Percentiles rank a stretch among this genome's conserved stretches.
Evolutionary conservation across 768 basidiomycete genomes (phyloP).

Genomic region (Infundibulicybe gibba): DNA sequence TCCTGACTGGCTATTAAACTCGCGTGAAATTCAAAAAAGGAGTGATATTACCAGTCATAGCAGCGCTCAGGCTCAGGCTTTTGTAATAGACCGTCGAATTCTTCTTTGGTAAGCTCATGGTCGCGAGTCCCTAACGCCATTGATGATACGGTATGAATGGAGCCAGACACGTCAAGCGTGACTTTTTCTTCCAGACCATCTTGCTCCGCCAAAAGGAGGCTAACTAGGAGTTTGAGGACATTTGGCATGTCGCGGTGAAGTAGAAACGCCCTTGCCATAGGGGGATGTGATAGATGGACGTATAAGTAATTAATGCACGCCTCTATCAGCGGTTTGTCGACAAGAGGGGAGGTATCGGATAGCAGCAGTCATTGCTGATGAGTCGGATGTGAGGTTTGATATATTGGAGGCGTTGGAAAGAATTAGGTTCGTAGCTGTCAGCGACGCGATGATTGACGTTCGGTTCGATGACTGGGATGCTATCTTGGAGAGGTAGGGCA

Average conservation of each 20-base stretch:
- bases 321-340: slow-evolving; percentile 67
- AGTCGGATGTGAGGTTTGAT: slow-evolving; percentile 46
- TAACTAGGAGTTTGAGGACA: slow-evolving; percentile 64
- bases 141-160: slow-evolving; percentile 56
- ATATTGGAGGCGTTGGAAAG: slow-evolving; percentile 61
- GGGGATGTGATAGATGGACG: slow-evolving; percentile 66
- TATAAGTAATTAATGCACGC: slow-evolving; percentile 75
- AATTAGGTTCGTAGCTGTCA: slow-evolving; percentile 57
- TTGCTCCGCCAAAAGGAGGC: slow-evolving; percentile 68
- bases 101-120: slow-evolving; percentile 70
- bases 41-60: slow-evolving; percentile 65
- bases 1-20: slow-evolving; percentile 48
- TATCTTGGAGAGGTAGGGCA: slow-evolving; percentile 54
- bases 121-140: slow-evolving; percentile 41
- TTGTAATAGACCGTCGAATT: slow-evolving; percentile 53
- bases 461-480: slow-evolving; percentile 63
- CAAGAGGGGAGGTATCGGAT: slow-evolving; percentile 74
- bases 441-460: slow-evolving; percentile 65
- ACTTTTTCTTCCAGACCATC: slow-evolving; percentile 54
- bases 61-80: slow-evolving; percentile 76
- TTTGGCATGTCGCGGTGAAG: slow-evolving; percentile 67
- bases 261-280: slow-evolving; percentile 77
- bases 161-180: slow-evolving; percentile 57
- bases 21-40: neutral
- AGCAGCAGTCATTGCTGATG: slow-evolving; percentile 58